phyloP scores from a whole-genome alignment of 352 stramenopile species.

The Phytophthora quininea region DNA sequence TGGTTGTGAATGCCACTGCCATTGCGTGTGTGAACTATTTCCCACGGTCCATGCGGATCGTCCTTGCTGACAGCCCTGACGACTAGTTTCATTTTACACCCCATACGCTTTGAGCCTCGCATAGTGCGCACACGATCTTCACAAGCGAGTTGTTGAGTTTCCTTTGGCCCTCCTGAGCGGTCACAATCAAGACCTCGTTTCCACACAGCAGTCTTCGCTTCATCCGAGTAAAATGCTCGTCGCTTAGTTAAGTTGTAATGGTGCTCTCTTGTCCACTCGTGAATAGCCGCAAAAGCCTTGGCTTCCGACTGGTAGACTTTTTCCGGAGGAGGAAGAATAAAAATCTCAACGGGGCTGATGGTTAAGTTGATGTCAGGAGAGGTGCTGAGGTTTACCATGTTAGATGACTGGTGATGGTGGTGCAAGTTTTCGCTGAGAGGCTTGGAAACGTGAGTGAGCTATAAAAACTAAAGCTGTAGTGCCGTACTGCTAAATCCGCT shows the following conservation, averaged over 20 bases:
- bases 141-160: conserved; percentile 17
- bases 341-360: no score
- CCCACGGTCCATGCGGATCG: conserved; percentile 10
- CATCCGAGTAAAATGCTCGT: conserved; percentile 3
- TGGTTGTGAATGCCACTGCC: conserved; percentile 21
- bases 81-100: conserved; percentile 14
- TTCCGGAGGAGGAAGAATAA: background rate
- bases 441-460: no score
- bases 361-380: no score
- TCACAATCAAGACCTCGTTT: conserved; percentile 21
- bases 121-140: conserved; percentile 4
- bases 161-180: conserved; percentile 6
- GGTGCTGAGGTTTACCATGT: no score
- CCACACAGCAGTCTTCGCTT: background rate
- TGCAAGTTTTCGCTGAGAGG: no score
- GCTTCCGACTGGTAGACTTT: conserved; percentile 1
- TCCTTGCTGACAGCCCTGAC: conserved; percentile 8
- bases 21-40: conserved; percentile 20
- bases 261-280: conserved; percentile 17
- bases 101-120: conserved; percentile 14
- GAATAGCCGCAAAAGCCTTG: conserved; percentile 4
- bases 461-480: no score
- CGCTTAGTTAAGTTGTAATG: conserved; percentile 23
- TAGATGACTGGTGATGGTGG: no score
- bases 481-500: no score